phyloP scores from a whole-genome alignment of 2,329 filamentous ascomycete genomes.

The Rhexocercosporidium sp. region DNA sequence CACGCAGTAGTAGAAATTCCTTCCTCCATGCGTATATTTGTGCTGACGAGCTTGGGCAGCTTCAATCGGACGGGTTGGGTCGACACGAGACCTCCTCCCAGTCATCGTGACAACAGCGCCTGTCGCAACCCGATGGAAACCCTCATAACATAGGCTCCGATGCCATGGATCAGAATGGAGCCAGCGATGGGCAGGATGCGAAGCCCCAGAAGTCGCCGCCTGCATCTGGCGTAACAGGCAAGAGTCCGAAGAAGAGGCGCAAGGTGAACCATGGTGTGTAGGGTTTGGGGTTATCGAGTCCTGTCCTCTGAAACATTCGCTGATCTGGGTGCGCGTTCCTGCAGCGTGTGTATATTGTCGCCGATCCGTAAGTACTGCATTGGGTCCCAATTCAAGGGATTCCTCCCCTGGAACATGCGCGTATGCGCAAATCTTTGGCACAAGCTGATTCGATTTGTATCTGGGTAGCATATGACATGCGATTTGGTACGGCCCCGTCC shows the following conservation, averaged over 20 bases:
- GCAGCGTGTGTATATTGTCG: constrained; percentile 88
- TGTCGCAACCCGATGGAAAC: constrained; percentile 42
- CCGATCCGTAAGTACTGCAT: constrained; percentile 76
- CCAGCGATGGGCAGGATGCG: constrained; percentile 41
- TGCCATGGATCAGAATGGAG: constrained; percentile 45
- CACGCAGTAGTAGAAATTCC: constrained; percentile 14
- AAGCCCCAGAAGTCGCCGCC: constrained; percentile 42
- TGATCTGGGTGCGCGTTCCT: constrained; percentile 48
- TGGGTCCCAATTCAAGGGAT: constrained; percentile 37
- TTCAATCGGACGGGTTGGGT: constrained; percentile 14
- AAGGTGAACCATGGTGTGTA: constrained; percentile 87
- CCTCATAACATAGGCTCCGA: constrained; percentile 41
- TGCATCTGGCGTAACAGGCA: constrained; percentile 42
- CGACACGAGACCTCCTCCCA: constrained; percentile 17
- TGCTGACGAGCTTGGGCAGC: constrained; percentile 27
- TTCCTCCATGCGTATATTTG: constrained; percentile 5
- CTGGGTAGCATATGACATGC: constrained; percentile 83
- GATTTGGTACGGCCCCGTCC: constrained; percentile 71
- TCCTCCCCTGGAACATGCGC: constrained; percentile 38
- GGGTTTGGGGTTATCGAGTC: constrained; percentile 31
- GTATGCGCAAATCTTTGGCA: constrained; percentile 42
- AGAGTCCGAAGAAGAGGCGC: constrained; percentile 81
- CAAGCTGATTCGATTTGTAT: constrained; percentile 43
- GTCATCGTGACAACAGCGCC: constrained; percentile 32
- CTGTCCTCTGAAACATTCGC: constrained; percentile 38